A percentile compares a stretch with the other conserved stretches of the same genome.
Evolutionary conservation across 345 rosid species (phyloP).

Genomic region (Melastoma malabathricum): DNA sequence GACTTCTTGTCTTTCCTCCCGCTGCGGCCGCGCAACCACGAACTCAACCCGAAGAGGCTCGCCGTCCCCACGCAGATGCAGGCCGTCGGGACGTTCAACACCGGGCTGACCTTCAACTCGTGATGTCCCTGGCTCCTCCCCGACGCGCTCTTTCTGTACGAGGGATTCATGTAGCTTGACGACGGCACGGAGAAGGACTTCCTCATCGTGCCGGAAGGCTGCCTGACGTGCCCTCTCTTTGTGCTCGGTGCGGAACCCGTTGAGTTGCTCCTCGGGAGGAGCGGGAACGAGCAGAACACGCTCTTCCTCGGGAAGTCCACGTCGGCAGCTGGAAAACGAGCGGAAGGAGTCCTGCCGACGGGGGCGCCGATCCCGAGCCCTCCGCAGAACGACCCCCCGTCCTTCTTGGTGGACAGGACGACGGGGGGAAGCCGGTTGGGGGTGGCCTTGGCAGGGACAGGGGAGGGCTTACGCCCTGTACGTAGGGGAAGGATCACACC

Average conservation of each 20-base stretch:
- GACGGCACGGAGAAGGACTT: conserved; percentile 3
- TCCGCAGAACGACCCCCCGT: conserved; percentile 2
- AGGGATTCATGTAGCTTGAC: background rate
- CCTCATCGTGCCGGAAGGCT: conserved; percentile 1
- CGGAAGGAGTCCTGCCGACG: background rate
- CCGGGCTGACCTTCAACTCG: conserved; percentile 1
- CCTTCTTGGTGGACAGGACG: background rate
- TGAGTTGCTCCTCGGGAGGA: conserved; percentile 11
- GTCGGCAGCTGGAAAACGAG: too few relatives aligned
- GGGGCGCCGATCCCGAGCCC: background rate
- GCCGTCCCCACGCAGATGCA: conserved; percentile 4
- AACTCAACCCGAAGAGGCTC: conserved; percentile 9
- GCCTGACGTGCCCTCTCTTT: conserved; percentile 3
- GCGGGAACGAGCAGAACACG: conserved; percentile 8
- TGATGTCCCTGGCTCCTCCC: conserved; percentile 5
- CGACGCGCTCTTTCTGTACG: conserved; percentile 7
- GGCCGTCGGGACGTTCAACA: conserved; percentile 9
- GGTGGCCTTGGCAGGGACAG: too few relatives aligned
- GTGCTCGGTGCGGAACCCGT: conserved; percentile 9
- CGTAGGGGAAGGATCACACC: conserved; percentile 9
- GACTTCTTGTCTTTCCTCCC: conserved; percentile 10
- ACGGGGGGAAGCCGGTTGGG: background rate
- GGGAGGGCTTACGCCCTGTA: too few relatives aligned
- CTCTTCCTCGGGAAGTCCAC: conserved; percentile 3
- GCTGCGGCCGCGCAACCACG: conserved; percentile 1